These are phyloP conservation scores for Ceratocystis lukuohia DNA, from an alignment of 2,329 filamentous ascomycete species.

Conservation along the genomic window DNA sequence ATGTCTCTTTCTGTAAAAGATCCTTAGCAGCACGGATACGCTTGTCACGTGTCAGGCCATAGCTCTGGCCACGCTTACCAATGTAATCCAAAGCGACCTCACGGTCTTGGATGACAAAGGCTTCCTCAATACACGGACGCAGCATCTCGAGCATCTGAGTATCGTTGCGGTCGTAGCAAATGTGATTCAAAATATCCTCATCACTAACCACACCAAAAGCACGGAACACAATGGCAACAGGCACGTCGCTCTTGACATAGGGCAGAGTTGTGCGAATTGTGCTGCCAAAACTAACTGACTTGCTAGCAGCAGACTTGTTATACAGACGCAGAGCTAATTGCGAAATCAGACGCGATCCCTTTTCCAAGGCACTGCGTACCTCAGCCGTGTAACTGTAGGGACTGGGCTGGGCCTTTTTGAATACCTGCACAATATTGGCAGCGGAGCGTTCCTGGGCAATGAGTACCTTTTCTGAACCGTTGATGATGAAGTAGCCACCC, in stretches of 20 bases:
- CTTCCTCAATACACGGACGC: slow-evolving; percentile 92
- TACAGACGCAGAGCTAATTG: slow-evolving; percentile 84
- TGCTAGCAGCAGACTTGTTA: slow-evolving; percentile 67
- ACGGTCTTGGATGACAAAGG: slow-evolving; percentile 88
- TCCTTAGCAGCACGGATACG: slow-evolving; percentile 87
- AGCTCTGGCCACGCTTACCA: slow-evolving; percentile 67
- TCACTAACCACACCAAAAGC: slow-evolving; percentile 93
- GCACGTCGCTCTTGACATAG: slow-evolving; percentile 86
- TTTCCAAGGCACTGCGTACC: slow-evolving; percentile 91
- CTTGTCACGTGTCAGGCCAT: slow-evolving; percentile 63
- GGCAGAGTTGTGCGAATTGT: slow-evolving; percentile 84
- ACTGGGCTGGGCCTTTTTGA: slow-evolving; percentile 91
- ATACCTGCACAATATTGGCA: slow-evolving; percentile 97
- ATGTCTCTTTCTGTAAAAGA: slow-evolving; percentile 89
- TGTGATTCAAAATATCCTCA: slow-evolving; percentile 94
- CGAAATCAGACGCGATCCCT: slow-evolving; percentile 87
- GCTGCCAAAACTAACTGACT: slow-evolving; percentile 61
- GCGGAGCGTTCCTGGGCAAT: slow-evolving; percentile 96
- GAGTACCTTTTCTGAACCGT: slow-evolving; percentile 94
- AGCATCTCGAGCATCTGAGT: slow-evolving; percentile 96
- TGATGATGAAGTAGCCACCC: slow-evolving; percentile 98
- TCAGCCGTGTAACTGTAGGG: slow-evolving; percentile 89
- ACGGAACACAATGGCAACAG: slow-evolving; percentile 89
- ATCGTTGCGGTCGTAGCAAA: slow-evolving; percentile 90
- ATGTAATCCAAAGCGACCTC: slow-evolving; percentile 93